These are phyloP conservation scores for Wickerhamomyces chambardii DNA, from an alignment of 805 yeast species.

Conservation along the genomic window DNA sequence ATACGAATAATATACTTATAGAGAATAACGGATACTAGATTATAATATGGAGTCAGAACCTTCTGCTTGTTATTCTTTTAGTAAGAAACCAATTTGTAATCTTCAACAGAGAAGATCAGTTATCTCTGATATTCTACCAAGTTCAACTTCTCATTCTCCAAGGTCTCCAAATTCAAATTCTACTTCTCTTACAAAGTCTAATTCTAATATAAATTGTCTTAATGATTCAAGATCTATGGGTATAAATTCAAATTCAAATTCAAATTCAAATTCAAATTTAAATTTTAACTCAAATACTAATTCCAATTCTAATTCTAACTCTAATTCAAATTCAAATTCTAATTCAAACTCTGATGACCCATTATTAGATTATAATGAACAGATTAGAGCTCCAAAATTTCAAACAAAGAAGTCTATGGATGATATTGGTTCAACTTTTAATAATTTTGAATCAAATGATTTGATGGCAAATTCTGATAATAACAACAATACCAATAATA, in stretches of 20 bases:
- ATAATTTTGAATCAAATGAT: neutral
- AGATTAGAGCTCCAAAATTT: conserved; percentile 20
- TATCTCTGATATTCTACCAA: conserved; percentile 15
- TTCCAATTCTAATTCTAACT: neutral
- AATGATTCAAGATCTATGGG: too few relatives aligned
- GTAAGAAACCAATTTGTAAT: conserved; percentile 13
- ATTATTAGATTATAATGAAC: conserved; percentile 16
- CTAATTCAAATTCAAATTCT: neutral
- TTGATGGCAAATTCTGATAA: neutral
- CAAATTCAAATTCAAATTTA: too few relatives aligned
- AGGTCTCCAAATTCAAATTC: neutral
- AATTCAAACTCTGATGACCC: conserved; percentile 15
- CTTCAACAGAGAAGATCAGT: conserved; percentile 9
- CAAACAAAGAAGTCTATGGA: conserved; percentile 1
- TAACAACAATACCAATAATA: neutral
- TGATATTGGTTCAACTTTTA: conserved; percentile 6
- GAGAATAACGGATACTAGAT: too few relatives aligned
- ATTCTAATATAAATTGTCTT: too few relatives aligned
- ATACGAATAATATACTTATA: too few relatives aligned
- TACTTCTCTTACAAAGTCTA: too few relatives aligned
- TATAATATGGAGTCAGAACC: conserved; percentile 10
- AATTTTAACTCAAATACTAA: neutral
- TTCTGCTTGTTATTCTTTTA: conserved; percentile 8
- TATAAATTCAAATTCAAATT: too few relatives aligned
- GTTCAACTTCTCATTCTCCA: neutral